Evolutionary conservation across 2,329 filamentous ascomycete genomes (phyloP).

Genomic region (Penicillium sp.): DNA sequence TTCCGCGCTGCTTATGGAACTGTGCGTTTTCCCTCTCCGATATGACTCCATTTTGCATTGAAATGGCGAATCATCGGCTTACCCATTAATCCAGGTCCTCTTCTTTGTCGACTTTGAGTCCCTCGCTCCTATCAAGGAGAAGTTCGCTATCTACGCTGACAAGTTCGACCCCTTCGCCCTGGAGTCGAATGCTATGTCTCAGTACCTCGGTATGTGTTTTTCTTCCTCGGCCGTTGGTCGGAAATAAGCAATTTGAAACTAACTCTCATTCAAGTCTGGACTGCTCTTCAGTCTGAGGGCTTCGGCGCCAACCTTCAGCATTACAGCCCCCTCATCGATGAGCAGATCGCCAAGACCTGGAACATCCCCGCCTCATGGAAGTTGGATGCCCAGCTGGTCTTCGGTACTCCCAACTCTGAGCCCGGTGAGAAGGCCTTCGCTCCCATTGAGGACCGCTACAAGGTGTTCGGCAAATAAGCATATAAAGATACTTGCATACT

Average conservation of each 20-base stretch:
- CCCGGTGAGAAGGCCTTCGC: slow-evolving; percentile 30
- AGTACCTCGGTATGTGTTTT: slow-evolving; percentile 54
- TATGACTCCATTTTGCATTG: not conserved
- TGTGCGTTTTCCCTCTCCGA: slow-evolving; percentile 48
- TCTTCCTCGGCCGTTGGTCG: not conserved
- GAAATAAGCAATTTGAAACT: not conserved
- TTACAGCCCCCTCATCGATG: slow-evolving; percentile 83
- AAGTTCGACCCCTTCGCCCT: slow-evolving; percentile 74
- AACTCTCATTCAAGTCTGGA: slow-evolving; percentile 57
- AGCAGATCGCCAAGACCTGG: slow-evolving; percentile 68
- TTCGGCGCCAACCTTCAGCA: slow-evolving; percentile 87
- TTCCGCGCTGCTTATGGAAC: slow-evolving; percentile 76
- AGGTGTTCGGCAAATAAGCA: slow-evolving; percentile 38
- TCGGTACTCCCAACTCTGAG: slow-evolving; percentile 53
- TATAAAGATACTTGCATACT: not conserved
- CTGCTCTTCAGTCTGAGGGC: slow-evolving; percentile 76
- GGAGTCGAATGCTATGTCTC: slow-evolving; percentile 76
- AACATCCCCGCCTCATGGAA: slow-evolving; percentile 69
- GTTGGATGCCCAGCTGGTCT: slow-evolving; percentile 79
- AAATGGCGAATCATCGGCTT: not conserved
- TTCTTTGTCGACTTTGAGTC: slow-evolving; percentile 77
- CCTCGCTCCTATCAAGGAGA: slow-evolving; percentile 59
- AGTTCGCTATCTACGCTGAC: slow-evolving; percentile 72
- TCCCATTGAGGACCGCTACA: slow-evolving; percentile 35
- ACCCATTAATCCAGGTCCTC: slow-evolving; percentile 52